These are phyloP conservation scores for Hibiscus tridactylites DNA, from an alignment of 345 rosid genomes.

Conservation along the genomic window DNA sequence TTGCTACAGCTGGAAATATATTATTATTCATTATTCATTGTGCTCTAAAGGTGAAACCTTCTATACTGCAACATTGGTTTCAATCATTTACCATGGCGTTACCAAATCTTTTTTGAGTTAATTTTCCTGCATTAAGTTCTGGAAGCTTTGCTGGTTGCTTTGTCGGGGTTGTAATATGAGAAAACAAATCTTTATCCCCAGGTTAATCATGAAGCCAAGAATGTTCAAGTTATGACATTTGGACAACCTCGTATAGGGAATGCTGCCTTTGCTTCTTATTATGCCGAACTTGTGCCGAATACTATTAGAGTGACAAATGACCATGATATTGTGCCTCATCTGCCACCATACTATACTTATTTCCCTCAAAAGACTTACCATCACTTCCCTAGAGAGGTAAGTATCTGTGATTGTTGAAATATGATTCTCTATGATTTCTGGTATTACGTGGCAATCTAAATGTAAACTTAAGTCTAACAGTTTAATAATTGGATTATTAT, in stretches of 20 bases:
- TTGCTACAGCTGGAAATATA: slow-evolving; percentile 1
- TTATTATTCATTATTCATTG: neutral
- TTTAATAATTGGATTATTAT: neutral
- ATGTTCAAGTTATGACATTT: slow-evolving; percentile 74
- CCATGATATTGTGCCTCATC: slow-evolving; percentile 85
- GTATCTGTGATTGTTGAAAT: neutral
- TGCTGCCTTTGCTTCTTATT: slow-evolving; percentile 72
- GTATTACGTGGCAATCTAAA: neutral
- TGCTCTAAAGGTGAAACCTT: neutral
- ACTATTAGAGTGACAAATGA: slow-evolving; percentile 68
- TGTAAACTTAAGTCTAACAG: neutral
- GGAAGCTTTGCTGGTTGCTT: neutral
- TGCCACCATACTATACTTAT: slow-evolving; percentile 68
- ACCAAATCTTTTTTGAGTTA: neutral
- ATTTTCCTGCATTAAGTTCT: neutral
- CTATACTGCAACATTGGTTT: neutral
- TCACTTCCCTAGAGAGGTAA: slow-evolving; percentile 95
- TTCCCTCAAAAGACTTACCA: slow-evolving; percentile 91
- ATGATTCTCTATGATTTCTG: neutral
- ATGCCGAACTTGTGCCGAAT: slow-evolving; percentile 58
- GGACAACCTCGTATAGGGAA: slow-evolving; percentile 98
- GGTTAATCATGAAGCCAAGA: slow-evolving; percentile 59
- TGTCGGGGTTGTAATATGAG: neutral
- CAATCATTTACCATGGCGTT: neutral
- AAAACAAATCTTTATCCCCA: slow-evolving; percentile 18